Evolutionary conservation across 176 grass and related monocot genomes (phyloP), one percentile per base, ranked within the genome.

Genomic region (Saccharum spontaneum): DNA sequence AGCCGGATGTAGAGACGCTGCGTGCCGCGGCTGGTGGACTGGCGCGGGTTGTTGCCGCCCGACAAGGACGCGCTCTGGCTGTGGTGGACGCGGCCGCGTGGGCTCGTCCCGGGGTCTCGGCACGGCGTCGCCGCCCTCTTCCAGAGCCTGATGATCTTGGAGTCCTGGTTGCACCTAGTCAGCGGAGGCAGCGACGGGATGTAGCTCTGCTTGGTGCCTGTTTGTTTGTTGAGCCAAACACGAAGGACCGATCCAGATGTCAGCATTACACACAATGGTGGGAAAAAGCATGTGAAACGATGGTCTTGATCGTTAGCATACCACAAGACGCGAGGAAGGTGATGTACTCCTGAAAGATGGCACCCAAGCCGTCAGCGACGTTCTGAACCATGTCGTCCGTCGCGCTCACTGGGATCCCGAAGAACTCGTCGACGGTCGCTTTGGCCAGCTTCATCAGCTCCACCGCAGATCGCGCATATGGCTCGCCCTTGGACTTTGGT

Each of bases 1-100:
- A 98, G 85, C 55, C 97, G 89, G 83, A 98, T 78, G 86, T 98
- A 98, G 28, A 98, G 91, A 22, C 97, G 88, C 79, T 95, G 97
- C 26, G 97, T 95, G 65, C 97, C 97, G 39, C 97, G 97, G 88
- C 97, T 98, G 14, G 90, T 95, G 61, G 91, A 95, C 50, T 89
- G 91, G 6, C 91, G 91, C 11, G 96, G 96, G 63, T 98, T 88
- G 86, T 88, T 84, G n/a, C 91, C 91, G 79, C 92, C 88, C 20
- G 83, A 80, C 3, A 81, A 45, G 8, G 67, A 73, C 6, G 13
- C n/a, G 85, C 86, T 73, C 70, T 85, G 87, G 74, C 87, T 66
- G 11, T 83, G 60, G 86, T 76, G 68, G 39, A 14, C 57, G 31
- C 20, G n/a, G 28, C 57, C 49, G 52, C 73, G 81, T 16, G 81